These are phyloP conservation scores for Clavispora asparagi DNA, from an alignment of 805 yeast species.

Conservation along the genomic window DNA sequence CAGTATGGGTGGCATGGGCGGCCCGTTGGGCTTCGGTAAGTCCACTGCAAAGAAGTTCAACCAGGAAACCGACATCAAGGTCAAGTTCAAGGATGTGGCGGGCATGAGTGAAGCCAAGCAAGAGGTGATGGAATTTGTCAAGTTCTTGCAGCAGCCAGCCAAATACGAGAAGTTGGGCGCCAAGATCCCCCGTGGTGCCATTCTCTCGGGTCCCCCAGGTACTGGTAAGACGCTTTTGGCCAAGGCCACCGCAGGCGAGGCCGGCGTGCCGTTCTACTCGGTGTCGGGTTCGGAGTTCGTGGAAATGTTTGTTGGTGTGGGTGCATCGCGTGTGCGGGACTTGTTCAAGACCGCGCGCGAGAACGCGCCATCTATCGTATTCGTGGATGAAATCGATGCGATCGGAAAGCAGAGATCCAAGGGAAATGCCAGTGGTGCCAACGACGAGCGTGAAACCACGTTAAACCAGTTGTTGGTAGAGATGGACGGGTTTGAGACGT, in stretches of 20 bases:
- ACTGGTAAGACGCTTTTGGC: slow-evolving; percentile 93
- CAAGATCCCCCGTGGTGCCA: slow-evolving; percentile 93
- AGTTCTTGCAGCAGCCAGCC: slow-evolving; percentile 76
- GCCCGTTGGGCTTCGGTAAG: slow-evolving; percentile 73
- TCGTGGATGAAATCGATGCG: slow-evolving; percentile 94
- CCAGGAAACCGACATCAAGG: slow-evolving; percentile 76
- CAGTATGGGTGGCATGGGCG: slow-evolving; percentile 44
- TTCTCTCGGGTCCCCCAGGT: slow-evolving; percentile 93
- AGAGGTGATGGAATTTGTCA: slow-evolving; percentile 93
- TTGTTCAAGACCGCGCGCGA: slow-evolving; percentile 84
- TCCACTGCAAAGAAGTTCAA: slow-evolving; percentile 76
- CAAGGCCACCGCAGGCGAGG: slow-evolving; percentile 95
- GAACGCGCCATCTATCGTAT: slow-evolving; percentile 85
- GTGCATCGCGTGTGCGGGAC: slow-evolving; percentile 93
- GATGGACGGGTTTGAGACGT: slow-evolving; percentile 89
- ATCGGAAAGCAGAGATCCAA: slow-evolving; percentile 82
- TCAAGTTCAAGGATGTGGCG: slow-evolving; percentile 84
- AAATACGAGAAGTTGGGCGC: slow-evolving; percentile 89
- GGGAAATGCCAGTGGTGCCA: slow-evolving; percentile 64
- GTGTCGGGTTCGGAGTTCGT: slow-evolving; percentile 94
- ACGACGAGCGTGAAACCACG: slow-evolving; percentile 92
- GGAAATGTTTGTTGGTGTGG: slow-evolving; percentile 97
- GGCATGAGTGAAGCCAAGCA: slow-evolving; percentile 94
- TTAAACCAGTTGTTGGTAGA: slow-evolving; percentile 89
- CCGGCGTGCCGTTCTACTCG: slow-evolving; percentile 87